A percentile compares a stretch with the other conserved stretches of the same genome.
These are phyloP conservation scores for Penicillium hordei DNA, from an alignment of 2,329 filamentous ascomycete genomes.

Conservation along the genomic window DNA sequence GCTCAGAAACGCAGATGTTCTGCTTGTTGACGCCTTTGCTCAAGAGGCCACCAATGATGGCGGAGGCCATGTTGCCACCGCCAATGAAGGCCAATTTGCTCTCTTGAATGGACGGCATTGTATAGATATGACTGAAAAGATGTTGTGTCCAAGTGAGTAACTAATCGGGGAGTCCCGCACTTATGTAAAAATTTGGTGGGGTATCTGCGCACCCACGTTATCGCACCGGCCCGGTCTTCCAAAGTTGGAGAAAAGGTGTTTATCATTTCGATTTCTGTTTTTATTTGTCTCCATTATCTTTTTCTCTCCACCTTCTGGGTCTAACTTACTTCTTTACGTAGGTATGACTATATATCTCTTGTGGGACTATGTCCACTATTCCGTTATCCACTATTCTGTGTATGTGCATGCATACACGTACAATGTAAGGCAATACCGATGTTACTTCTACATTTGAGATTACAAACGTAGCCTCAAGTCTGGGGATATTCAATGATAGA, in stretches of 20 bases:
- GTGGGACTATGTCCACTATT: too few relatives aligned
- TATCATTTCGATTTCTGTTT: background rate
- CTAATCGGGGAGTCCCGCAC: slow-evolving; percentile 11
- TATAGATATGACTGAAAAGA: slow-evolving; percentile 1
- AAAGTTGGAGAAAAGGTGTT: background rate
- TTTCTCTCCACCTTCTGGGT: too few relatives aligned
- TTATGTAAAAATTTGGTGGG: slow-evolving; percentile 16
- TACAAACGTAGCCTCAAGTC: too few relatives aligned
- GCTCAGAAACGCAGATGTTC: slow-evolving; percentile 38
- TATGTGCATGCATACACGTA: too few relatives aligned
- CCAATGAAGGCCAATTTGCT: slow-evolving; percentile 40
- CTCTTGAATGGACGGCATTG: slow-evolving; percentile 32
- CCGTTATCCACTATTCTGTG: too few relatives aligned
- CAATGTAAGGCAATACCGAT: too few relatives aligned
- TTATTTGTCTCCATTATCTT: too few relatives aligned
- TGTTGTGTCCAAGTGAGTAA: background rate
- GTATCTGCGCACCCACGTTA: slow-evolving; percentile 5
- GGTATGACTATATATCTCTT: too few relatives aligned
- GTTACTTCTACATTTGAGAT: background rate
- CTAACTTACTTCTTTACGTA: too few relatives aligned
- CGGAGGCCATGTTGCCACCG: slow-evolving; percentile 40
- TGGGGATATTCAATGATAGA: background rate
- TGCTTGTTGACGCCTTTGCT: slow-evolving; percentile 29
- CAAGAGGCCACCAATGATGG: slow-evolving; percentile 36
- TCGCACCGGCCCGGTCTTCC: slow-evolving; percentile 4